Evolutionary conservation across 768 basidiomycete genomes (phyloP).

Genomic region (Termitomyces sp.): DNA sequence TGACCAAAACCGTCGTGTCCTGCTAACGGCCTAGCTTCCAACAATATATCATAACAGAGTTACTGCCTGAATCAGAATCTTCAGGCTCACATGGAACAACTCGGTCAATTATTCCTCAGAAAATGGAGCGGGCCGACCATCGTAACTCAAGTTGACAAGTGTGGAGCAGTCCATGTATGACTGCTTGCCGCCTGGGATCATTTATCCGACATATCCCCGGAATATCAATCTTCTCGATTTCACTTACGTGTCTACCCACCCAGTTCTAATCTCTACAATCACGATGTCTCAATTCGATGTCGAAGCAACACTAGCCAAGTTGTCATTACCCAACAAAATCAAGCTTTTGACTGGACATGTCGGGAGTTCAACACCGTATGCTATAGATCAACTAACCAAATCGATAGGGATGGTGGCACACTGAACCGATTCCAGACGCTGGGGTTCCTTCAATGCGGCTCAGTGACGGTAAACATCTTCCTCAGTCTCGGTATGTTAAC

Average conservation of each 20-base stretch:
- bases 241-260: background rate
- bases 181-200: background rate
- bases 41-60: background rate
- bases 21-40: too few relatives aligned
- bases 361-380: conserved; percentile 1
- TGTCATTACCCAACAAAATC: conserved; percentile 34
- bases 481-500: background rate
- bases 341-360: conserved; percentile 39
- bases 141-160: background rate
- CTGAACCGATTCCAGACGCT: conserved; percentile 32
- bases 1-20: background rate
- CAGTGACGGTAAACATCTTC: conserved; percentile 34
- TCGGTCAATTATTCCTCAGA: background rate
- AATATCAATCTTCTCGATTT: conserved; percentile 6
- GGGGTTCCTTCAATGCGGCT: conserved; percentile 36
- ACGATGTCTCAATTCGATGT: conserved; percentile 28
- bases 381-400: background rate
- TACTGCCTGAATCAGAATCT: background rate
- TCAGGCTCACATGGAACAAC: background rate
- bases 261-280: background rate
- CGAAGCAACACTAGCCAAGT: conserved; percentile 28
- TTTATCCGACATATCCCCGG: conserved; percentile 18
- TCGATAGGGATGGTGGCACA: conserved; percentile 42
- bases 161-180: background rate
- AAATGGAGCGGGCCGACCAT: background rate